phyloP scores from a whole-genome alignment of 139 green algal genomes.

The Marvania coccoides region DNA sequence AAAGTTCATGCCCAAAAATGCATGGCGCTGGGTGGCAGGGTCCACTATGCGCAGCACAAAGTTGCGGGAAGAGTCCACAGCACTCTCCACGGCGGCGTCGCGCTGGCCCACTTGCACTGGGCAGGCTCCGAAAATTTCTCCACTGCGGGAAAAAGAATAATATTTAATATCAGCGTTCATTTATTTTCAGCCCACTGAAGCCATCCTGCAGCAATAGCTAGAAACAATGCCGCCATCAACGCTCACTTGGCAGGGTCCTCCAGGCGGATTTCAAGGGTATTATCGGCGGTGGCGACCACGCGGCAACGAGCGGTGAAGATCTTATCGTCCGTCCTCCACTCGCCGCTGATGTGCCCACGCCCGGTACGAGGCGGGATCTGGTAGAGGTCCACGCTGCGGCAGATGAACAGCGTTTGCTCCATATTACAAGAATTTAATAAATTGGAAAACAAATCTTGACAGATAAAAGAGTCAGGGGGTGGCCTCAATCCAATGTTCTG shows the following conservation, averaged over 20 bases:
- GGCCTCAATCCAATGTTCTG: no score
- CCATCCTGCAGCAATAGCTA: not conserved
- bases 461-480: no score
- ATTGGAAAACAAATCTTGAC: no score
- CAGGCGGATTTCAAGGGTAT: constrained; percentile 46
- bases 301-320: constrained; percentile 50
- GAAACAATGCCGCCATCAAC: not conserved
- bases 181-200: not conserved
- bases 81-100: constrained; percentile 50
- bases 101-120: constrained; percentile 47
- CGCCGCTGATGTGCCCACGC: constrained; percentile 34
- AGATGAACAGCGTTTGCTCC: constrained; percentile 36
- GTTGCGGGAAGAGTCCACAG: constrained; percentile 53
- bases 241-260: constrained; percentile 43
- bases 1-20: constrained; percentile 77
- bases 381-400: constrained; percentile 30
- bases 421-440: not conserved
- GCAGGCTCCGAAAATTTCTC: constrained; percentile 65
- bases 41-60: constrained; percentile 76
- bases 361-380: constrained; percentile 35
- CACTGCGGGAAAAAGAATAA: constrained; percentile 27
- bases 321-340: constrained; percentile 48
- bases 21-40: constrained; percentile 46
- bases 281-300: constrained; percentile 28
- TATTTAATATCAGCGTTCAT: not conserved